phyloP scores from a whole-genome alignment of 2,329 filamentous ascomycete species.

The Penicillium verrucosum region DNA sequence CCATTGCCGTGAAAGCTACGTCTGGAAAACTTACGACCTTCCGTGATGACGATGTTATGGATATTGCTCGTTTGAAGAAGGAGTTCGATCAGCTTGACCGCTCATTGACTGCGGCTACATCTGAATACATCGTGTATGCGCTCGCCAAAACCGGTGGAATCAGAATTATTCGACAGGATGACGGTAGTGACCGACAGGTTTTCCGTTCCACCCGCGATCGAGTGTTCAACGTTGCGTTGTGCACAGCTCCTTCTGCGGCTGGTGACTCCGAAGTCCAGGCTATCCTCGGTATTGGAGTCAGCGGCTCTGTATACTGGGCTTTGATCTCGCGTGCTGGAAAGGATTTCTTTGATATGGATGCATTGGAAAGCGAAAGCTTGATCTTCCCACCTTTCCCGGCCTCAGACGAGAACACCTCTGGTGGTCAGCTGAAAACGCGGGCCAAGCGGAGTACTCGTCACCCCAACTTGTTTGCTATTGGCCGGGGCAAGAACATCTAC shows the following conservation, averaged over 20 bases:
- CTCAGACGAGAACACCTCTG: slow-evolving; percentile 85
- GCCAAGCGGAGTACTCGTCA: slow-evolving; percentile 86
- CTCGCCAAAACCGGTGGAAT: slow-evolving; percentile 91
- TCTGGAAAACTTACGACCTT: slow-evolving; percentile 56
- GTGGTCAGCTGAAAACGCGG: slow-evolving; percentile 91
- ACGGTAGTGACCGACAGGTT: slow-evolving; percentile 85
- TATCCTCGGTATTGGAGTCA: slow-evolving; percentile 88
- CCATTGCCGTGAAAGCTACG: slow-evolving; percentile 64
- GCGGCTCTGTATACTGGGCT: slow-evolving; percentile 95
- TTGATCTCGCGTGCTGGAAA: slow-evolving; percentile 72
- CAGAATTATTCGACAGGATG: slow-evolving; percentile 89
- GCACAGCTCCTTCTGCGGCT: slow-evolving; percentile 58
- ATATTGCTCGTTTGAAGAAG: slow-evolving; percentile 93
- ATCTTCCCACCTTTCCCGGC: slow-evolving; percentile 81
- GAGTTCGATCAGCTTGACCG: slow-evolving; percentile 97
- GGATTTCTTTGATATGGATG: slow-evolving; percentile 73
- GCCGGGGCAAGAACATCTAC: slow-evolving; percentile 92
- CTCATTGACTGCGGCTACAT: slow-evolving; percentile 82
- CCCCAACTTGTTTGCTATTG: slow-evolving; percentile 91
- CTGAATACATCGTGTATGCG: slow-evolving; percentile 89
- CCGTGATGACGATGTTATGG: slow-evolving; percentile 77
- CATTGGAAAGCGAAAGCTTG: slow-evolving; percentile 81
- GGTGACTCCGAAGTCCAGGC: slow-evolving; percentile 65
- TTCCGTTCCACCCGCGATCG: slow-evolving; percentile 90
- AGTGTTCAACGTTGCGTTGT: slow-evolving; percentile 89